phyloP scores from a whole-genome alignment of 768 basidiomycete species.

The Pleurotus sapidus region DNA sequence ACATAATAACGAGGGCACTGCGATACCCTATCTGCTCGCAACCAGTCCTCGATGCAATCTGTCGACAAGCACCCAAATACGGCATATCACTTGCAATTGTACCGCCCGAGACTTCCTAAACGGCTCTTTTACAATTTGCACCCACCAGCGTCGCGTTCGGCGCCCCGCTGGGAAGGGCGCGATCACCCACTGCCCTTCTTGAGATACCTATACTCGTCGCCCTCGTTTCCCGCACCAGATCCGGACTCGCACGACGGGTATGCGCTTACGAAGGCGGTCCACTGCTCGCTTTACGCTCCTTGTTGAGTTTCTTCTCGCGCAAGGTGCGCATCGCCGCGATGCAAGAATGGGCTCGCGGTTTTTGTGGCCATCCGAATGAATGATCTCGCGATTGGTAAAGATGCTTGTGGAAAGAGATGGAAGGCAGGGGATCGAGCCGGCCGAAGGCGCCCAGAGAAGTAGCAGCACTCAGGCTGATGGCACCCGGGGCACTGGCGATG shows the following conservation, averaged over 20 bases:
- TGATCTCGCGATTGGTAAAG: conserved; percentile 68
- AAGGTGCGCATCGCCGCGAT: conserved; percentile 70
- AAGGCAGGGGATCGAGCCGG: neutral
- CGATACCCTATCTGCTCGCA: conserved; percentile 60
- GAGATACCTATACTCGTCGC: conserved; percentile 46
- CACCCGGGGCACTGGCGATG: neutral
- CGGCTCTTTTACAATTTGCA: conserved; percentile 60
- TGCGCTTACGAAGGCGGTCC: conserved; percentile 76
- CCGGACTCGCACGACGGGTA: conserved; percentile 77
- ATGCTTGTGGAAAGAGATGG: conserved; percentile 69
- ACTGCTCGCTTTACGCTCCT: conserved; percentile 62
- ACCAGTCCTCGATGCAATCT: conserved; percentile 42
- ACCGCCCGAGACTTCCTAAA: conserved; percentile 53
- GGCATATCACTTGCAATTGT: conserved; percentile 11
- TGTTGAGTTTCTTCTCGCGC: conserved; percentile 63
- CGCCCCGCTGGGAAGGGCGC: conserved; percentile 36
- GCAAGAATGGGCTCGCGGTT: conserved; percentile 64
- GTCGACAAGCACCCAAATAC: conserved; percentile 35
- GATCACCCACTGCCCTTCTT: conserved; percentile 67
- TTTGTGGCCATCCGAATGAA: conserved; percentile 71
- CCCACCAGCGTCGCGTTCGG: conserved; percentile 19
- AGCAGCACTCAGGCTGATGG: neutral
- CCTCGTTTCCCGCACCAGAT: conserved; percentile 39
- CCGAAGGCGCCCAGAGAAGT: neutral
- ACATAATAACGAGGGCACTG: conserved; percentile 48